Percentiles rank a stretch among this genome's conserved stretches.
Conservation (phyloP, 164 flowering plant species). For the Taxillus chinensis region DNA sequence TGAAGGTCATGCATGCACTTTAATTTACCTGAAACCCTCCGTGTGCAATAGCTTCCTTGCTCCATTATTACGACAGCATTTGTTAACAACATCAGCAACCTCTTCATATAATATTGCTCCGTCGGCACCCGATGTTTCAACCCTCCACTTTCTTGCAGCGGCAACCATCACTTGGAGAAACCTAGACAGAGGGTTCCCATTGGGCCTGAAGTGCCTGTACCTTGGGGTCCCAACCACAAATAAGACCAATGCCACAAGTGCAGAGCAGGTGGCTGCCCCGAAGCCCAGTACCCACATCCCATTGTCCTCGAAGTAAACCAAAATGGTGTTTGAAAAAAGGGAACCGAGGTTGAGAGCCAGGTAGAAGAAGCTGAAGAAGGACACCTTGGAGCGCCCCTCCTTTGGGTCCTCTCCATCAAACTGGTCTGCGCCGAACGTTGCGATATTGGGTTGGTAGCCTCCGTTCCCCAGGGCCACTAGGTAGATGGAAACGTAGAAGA, state of each 20-base stretch:
- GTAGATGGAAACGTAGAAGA: constrained; percentile 57
- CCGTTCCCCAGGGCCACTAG: constrained; percentile 56
- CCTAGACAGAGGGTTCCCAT: constrained; percentile 55
- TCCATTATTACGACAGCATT: constrained; percentile 11
- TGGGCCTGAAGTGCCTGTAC: constrained; percentile 46
- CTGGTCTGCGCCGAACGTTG: constrained; percentile 63
- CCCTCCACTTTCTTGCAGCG: constrained; percentile 42
- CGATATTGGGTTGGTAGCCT: constrained; percentile 63
- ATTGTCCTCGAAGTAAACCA: constrained; percentile 51
- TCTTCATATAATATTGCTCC: constrained; percentile 27
- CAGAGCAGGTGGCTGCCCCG: constrained; percentile 51
- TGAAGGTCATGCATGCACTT: not conserved
- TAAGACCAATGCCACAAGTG: constrained; percentile 30
- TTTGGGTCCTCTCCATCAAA: constrained; percentile 44
- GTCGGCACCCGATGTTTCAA: constrained; percentile 7
- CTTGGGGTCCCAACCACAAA: constrained; percentile 45
- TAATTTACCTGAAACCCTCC: constrained; percentile 46
- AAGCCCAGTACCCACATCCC: constrained; percentile 61
- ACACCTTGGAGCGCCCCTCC: constrained; percentile 41
- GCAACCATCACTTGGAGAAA: constrained; percentile 46
- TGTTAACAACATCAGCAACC: constrained; percentile 1
- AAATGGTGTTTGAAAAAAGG: constrained; percentile 56
- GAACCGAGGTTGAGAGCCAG: constrained; percentile 60
- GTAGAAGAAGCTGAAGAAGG: constrained; percentile 66
- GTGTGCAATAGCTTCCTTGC: constrained; percentile 40